These are phyloP conservation scores for Leccinum boreale DNA, from an alignment of 768 basidiomycete genomes.

Conservation along the genomic window DNA sequence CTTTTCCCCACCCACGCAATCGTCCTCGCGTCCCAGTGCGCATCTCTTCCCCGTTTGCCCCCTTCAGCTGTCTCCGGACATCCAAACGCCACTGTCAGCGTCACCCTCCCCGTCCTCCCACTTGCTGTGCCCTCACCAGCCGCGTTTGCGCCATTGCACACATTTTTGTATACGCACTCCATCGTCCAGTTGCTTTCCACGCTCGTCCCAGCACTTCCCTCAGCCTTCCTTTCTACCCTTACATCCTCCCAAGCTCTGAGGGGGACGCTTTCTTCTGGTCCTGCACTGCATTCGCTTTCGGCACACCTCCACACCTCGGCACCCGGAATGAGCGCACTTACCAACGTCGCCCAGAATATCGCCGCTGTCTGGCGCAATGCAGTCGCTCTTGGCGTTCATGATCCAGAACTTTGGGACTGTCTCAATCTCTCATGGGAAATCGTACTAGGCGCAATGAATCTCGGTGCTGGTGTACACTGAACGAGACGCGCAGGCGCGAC, in stretches of 20 bases:
- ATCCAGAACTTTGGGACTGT: slow-evolving; percentile 61
- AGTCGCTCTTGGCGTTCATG: slow-evolving; percentile 64
- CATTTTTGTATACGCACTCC: slow-evolving; percentile 67
- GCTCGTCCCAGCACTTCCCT: slow-evolving; percentile 39
- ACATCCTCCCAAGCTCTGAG: slow-evolving; percentile 31
- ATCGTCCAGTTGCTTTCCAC: slow-evolving; percentile 46
- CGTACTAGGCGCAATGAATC: slow-evolving; percentile 56
- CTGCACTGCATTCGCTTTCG: slow-evolving; percentile 54
- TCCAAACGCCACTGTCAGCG: slow-evolving; percentile 28
- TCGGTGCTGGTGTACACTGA: slow-evolving; percentile 42
- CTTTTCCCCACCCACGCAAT: slow-evolving; percentile 70
- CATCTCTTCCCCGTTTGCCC: slow-evolving; percentile 58
- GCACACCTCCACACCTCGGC: slow-evolving; percentile 48
- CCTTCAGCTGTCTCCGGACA: slow-evolving; percentile 34
- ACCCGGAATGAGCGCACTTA: slow-evolving; percentile 41
- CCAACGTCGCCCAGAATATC: slow-evolving; percentile 46
- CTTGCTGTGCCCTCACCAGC: slow-evolving; percentile 61
- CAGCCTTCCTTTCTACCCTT: slow-evolving; percentile 28
- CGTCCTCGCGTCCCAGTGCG: slow-evolving; percentile 66
- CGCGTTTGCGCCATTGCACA: slow-evolving; percentile 55
- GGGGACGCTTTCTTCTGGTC: slow-evolving; percentile 46
- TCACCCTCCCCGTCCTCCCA: slow-evolving; percentile 58
- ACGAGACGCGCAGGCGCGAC: slow-evolving; percentile 20
- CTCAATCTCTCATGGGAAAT: slow-evolving; percentile 70
- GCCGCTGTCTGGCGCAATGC: slow-evolving; percentile 73